These are phyloP conservation scores for Sphagnum tenellum DNA, from an alignment of 225 moss, liverwort and hornwort species.

Conservation along the genomic window DNA sequence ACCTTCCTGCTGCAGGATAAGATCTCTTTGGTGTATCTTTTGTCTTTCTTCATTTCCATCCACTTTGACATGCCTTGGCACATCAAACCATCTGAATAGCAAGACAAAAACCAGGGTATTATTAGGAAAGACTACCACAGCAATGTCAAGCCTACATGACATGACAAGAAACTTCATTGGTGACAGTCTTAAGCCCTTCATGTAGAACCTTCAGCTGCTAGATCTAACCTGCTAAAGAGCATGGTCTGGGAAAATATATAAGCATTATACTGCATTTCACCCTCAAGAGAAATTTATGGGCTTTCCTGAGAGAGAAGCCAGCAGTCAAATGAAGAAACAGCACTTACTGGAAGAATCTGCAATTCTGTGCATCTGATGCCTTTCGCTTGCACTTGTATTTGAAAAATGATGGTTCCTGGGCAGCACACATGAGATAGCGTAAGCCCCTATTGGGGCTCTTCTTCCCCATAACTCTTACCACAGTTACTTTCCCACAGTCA, in stretches of 20 bases:
- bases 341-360: conserved; percentile 45
- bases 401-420: conserved; percentile 48
- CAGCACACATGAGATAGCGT: conserved; percentile 55
- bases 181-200: too few relatives aligned
- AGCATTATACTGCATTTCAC: too few relatives aligned
- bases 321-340: too few relatives aligned
- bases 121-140: too few relatives aligned
- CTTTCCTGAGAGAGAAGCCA: too few relatives aligned
- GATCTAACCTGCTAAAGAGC: too few relatives aligned
- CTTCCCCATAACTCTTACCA: conserved; percentile 48
- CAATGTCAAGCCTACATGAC: too few relatives aligned
- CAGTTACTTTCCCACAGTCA: conserved; percentile 50
- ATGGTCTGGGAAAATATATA: too few relatives aligned
- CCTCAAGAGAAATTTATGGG: too few relatives aligned
- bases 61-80: conserved; percentile 41
- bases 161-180: too few relatives aligned
- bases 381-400: conserved; percentile 53
- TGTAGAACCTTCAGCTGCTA: too few relatives aligned
- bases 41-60: conserved; percentile 32
- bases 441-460: conserved; percentile 61
- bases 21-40: conserved; percentile 9
- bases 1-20: conserved; percentile 12
- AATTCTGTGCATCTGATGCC: conserved; percentile 39
- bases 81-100: conserved; percentile 40
- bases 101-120: too few relatives aligned